Conservation (phyloP, 306 rosid species). For the Inga leiocalycina region DNA sequence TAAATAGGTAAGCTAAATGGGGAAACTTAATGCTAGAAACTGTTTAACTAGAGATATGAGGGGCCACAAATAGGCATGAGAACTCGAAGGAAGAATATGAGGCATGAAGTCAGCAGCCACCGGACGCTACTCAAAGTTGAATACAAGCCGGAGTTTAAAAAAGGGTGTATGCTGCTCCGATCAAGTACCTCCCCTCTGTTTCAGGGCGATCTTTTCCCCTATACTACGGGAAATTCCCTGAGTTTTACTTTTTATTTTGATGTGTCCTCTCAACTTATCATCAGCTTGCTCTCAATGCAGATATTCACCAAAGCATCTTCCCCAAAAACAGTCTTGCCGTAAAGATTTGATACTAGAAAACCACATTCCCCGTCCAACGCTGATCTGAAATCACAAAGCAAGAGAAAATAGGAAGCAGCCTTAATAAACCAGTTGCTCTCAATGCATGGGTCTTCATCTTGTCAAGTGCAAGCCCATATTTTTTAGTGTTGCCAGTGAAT, state of each 20-base stretch:
- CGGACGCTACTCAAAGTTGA: conserved; percentile 43
- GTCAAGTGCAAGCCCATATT: not conserved
- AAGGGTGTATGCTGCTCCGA: conserved; percentile 10
- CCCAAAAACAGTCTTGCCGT: conserved; percentile 95
- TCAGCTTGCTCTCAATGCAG: conserved; percentile 88
- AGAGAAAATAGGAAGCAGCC: conserved; percentile 24
- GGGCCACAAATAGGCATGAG: conserved; percentile 39
- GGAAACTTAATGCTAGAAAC: not conserved
- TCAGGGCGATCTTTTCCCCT: conserved; percentile 97
- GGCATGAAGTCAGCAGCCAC: conserved; percentile 37
- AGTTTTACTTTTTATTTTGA: conserved; percentile 97
- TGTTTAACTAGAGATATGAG: conserved; percentile 16
- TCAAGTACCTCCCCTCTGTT: conserved; percentile 85
- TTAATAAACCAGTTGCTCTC: conserved; percentile 21
- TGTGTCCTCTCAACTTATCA: conserved; percentile 87
- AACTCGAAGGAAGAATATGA: conserved; percentile 32
- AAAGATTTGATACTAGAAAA: conserved; percentile 88
- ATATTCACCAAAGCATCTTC: conserved; percentile 97
- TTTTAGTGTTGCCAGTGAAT: not conserved
- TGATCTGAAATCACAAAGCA: conserved; percentile 54
- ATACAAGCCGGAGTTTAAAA: conserved; percentile 30
- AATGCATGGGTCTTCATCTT: conserved; percentile 3
- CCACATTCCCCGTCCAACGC: conserved; percentile 98
- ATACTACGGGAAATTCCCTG: conserved; percentile 97
- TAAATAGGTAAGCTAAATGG: not conserved